Conservation (phyloP, 2,329 filamentous ascomycete genomes). For the Xylariaceae sp. region DNA sequence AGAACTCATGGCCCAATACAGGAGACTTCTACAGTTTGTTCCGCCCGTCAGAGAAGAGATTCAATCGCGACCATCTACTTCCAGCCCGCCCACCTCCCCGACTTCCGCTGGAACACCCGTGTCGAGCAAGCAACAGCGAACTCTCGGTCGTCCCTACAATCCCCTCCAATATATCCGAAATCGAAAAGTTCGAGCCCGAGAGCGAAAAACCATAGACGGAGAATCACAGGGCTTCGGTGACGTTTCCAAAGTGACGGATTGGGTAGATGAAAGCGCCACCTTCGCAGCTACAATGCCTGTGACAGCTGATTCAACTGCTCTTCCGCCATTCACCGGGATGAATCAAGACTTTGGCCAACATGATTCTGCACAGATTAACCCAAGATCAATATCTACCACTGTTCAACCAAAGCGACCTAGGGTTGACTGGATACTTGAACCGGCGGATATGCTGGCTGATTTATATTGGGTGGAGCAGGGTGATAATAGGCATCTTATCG, state of each 20-base stretch:
- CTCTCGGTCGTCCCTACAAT: conserved; percentile 73
- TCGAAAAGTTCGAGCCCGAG: conserved; percentile 75
- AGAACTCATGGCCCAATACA: conserved; percentile 80
- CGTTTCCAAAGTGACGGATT: conserved; percentile 64
- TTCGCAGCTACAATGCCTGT: conserved; percentile 36
- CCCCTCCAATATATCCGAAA: conserved; percentile 92
- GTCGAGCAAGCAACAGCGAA: conserved; percentile 26
- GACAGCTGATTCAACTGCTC: conserved; percentile 28
- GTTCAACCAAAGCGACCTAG: conserved; percentile 66
- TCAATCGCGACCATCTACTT: conserved; percentile 31
- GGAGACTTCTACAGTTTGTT: conserved; percentile 72
- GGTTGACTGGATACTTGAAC: conserved; percentile 79
- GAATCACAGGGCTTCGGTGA: conserved; percentile 75
- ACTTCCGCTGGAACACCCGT: conserved; percentile 22
- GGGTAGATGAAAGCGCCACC: conserved; percentile 67
- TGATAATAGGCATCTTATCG: conserved; percentile 74
- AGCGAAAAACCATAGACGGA: conserved; percentile 69
- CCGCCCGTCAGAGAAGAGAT: conserved; percentile 61
- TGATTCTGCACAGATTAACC: conserved; percentile 30
- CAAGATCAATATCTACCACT: conserved; percentile 36
- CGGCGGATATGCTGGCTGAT: conserved; percentile 84
- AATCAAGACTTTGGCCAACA: conserved; percentile 40
- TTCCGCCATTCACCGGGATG: conserved; percentile 45
- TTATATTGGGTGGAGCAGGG: conserved; percentile 84
- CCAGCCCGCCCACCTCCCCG: conserved; percentile 40